Percentiles rank a stretch among this genome's conserved stretches.
Evolutionary conservation across 805 yeast genomes (phyloP).

Genomic region (Wickerhamiella alocasiicola): DNA sequence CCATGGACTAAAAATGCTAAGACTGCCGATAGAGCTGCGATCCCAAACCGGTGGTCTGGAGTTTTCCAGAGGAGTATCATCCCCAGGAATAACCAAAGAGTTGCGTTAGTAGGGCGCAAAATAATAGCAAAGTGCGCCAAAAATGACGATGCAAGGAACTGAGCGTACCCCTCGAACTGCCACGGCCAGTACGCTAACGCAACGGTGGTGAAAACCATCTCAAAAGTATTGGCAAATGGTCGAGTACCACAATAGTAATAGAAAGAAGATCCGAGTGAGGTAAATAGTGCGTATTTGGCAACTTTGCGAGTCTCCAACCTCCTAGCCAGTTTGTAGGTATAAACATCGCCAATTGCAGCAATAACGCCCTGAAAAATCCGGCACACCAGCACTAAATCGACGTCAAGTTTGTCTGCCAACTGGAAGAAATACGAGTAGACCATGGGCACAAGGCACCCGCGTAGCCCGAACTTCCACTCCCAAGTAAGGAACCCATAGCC

Average conservation of each 20-base stretch:
- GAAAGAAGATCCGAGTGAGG: conserved; percentile 56
- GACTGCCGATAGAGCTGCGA: conserved; percentile 25
- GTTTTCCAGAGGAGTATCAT: conserved; percentile 15
- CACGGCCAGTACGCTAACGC: conserved; percentile 61
- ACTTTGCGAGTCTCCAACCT: conserved; percentile 19
- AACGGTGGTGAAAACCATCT: conserved; percentile 52
- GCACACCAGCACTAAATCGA: conserved; percentile 36
- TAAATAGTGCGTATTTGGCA: conserved; percentile 29
- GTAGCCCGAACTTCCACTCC: conserved; percentile 76
- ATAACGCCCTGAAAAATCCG: conserved; percentile 55
- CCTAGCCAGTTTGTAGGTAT: conserved; percentile 38
- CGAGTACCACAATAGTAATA: conserved; percentile 74
- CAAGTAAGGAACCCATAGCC: conserved; percentile 81
- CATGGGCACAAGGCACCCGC: conserved; percentile 73
- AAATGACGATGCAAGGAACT: conserved; percentile 31
- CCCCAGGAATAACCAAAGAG: conserved; percentile 66
- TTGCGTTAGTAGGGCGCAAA: conserved; percentile 71
- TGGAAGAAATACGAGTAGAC: conserved; percentile 42
- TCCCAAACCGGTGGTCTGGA: conserved; percentile 13
- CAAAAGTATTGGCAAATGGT: conserved; percentile 76
- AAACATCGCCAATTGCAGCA: conserved; percentile 62
- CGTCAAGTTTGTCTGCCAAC: conserved; percentile 25
- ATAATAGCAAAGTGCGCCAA: conserved; percentile 54
- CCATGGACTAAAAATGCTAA: conserved; percentile 15
- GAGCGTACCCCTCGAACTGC: not conserved